These are phyloP conservation scores for Globisporangium ultimum DNA, from an alignment of 352 stramenopile genomes.

Conservation along the genomic window DNA sequence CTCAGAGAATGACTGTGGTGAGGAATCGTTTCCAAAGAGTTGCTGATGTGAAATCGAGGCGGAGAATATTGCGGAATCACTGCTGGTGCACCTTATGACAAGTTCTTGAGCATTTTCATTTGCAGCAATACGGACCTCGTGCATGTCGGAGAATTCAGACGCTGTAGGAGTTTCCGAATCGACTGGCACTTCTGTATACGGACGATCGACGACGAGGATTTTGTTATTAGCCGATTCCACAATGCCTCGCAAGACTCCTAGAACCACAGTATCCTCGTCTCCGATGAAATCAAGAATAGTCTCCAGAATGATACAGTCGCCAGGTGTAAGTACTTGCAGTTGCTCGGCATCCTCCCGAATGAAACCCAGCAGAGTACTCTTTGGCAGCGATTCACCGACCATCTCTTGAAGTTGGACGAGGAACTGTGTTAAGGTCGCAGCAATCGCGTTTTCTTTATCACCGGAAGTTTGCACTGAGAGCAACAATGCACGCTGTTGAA, in stretches of 20 bases:
- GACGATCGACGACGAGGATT: not conserved
- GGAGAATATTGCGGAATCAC: conserved; percentile 1
- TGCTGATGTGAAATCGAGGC: not conserved
- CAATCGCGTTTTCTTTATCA: not conserved
- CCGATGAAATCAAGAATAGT: conserved; percentile 5
- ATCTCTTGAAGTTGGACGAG: not conserved
- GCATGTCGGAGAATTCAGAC: not conserved
- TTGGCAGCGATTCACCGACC: not conserved
- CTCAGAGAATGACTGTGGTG: not conserved
- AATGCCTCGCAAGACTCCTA: not conserved
- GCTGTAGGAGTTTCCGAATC: not conserved
- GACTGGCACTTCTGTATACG: no score
- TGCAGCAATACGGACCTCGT: conserved; percentile 3
- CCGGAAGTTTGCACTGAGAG: no score
- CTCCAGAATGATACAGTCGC: conserved; percentile 4
- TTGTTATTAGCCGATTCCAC: not conserved
- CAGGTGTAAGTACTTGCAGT: not conserved
- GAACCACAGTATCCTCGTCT: not conserved
- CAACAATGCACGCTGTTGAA: not conserved
- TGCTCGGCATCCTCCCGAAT: not conserved
- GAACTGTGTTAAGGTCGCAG: not conserved
- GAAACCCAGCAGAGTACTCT: not conserved
- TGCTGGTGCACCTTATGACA: conserved; percentile 1
- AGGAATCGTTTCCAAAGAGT: not conserved
- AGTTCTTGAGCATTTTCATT: conserved; percentile 1